Evolutionary conservation across 805 yeast species (phyloP), one percentile per base, ranked within the genome.

Genomic region (Candida nanaspora): DNA sequence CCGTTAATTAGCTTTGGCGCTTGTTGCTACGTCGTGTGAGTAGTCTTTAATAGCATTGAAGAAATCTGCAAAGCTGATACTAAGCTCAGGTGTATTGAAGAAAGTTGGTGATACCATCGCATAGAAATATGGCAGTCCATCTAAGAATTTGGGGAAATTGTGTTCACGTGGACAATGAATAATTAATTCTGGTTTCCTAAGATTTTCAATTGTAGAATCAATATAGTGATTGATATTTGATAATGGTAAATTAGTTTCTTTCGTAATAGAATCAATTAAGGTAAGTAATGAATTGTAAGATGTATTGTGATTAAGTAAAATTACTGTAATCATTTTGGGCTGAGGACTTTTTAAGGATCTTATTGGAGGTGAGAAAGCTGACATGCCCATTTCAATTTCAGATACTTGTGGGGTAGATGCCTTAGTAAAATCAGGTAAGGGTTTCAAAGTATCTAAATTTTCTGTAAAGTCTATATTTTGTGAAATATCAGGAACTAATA

Each of bases 101-200:
- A 51, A 35, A 9, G 44, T 25, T 5, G 53, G 52, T 13, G 37
- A 28, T 15, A 39, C 41, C 6, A 39, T 46, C 7, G 42, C 38
- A 21, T 40, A 43, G 39, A 43, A 46, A 27, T 46, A 29, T 1
- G 56, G 56, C 7, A 49, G 48, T 20, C 56, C 56, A n/a, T 37
- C 36, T 4, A 53, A 31, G 15, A 45, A 38, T 10, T 44, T 39
- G 11, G 42, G 43, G 28, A 46, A 43, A 1, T 46, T 38, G 19
- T 49, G 41, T 14, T 38, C 32, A 16, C 47, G 42, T 6, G 49
- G 41, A 37, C 48, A 44, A 29, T 49, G 45, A 22, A 51, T n/a
- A n/a, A 51, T 44, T 29, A 53, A 36, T 10, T 48, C 50, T 4
- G 54, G 54, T 3, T 49, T 25, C 5, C 44, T 47, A n/a, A 45